Conservation (phyloP, 148 eudicot genomes). For the Fagopyrum homotropicum region DNA sequence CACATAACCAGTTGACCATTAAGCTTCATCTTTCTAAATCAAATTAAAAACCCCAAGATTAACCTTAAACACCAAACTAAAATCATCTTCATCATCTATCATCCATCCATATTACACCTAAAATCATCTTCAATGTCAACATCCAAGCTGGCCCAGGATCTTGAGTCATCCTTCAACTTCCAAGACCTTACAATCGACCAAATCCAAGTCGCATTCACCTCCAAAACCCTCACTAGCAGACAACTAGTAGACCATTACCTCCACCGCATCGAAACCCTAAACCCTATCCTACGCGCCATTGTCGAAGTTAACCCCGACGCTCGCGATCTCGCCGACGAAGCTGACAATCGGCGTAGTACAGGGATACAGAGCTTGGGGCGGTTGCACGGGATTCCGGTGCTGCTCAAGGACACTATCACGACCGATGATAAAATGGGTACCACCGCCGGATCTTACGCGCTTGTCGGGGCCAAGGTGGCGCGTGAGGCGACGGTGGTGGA, state of each 20-base stretch:
- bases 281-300: constrained; percentile 46
- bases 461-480: constrained; percentile 55
- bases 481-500: constrained; percentile 57
- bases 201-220: constrained; percentile 29
- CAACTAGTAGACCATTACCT: constrained; percentile 41
- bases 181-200: constrained; percentile 22
- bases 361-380: neutral
- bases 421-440: constrained; percentile 53
- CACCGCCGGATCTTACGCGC: constrained; percentile 64
- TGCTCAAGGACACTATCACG: constrained; percentile 54
- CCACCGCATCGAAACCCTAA: constrained; percentile 28
- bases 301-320: constrained; percentile 69
- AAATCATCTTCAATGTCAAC: constrained; percentile 8
- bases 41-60: neutral
- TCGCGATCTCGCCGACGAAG: constrained; percentile 32
- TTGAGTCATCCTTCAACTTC: constrained; percentile 9
- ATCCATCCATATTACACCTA: neutral
- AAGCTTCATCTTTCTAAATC: neutral
- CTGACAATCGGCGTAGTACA: constrained; percentile 30
- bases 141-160: neutral
- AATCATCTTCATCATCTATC: neutral
- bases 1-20: neutral
- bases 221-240: constrained; percentile 28
- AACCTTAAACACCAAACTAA: neutral
- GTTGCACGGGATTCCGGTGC: constrained; percentile 64